These are phyloP conservation scores for Penicillium salamii DNA, from an alignment of 495 filamentous ascomycete species.

Conservation along the genomic window DNA sequence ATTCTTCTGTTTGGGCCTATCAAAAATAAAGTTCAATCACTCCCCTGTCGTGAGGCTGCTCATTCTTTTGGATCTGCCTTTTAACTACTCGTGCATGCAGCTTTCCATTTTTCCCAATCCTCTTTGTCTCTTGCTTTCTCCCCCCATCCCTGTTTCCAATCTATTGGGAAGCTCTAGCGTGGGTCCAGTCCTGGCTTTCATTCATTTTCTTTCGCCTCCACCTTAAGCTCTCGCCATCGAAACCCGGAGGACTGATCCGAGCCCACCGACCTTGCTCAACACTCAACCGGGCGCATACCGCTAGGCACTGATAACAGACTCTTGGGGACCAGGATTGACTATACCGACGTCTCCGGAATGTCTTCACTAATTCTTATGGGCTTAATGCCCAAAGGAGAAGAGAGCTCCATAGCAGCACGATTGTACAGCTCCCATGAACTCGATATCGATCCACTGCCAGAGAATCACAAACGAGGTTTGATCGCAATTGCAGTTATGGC, in stretches of 20 bases:
- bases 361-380: conserved; percentile 19
- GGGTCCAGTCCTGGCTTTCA: too few species aligned
- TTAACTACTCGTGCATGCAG: background rate
- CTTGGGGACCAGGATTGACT: too few species aligned
- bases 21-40: conserved; percentile 19
- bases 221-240: background rate
- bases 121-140: conserved; percentile 4
- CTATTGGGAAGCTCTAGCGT: background rate
- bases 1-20: conserved; percentile 6
- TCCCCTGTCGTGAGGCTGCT: background rate
- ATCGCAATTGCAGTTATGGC: conserved; percentile 56
- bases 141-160: background rate
- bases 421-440: conserved; percentile 9
- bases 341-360: conserved; percentile 18
- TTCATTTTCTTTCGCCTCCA: background rate
- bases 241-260: background rate
- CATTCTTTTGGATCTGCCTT: background rate
- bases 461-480: conserved; percentile 47
- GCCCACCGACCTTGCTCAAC: background rate
- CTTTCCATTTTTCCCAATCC: background rate
- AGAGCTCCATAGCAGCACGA: conserved; percentile 21
- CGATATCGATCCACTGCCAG: conserved; percentile 48
- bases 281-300: background rate
- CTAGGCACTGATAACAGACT: background rate
- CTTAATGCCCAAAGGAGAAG: conserved; percentile 15